phyloP scores from a whole-genome alignment of 192 early-diverging fungal genomes.

The Funneliformis geosporum region DNA sequence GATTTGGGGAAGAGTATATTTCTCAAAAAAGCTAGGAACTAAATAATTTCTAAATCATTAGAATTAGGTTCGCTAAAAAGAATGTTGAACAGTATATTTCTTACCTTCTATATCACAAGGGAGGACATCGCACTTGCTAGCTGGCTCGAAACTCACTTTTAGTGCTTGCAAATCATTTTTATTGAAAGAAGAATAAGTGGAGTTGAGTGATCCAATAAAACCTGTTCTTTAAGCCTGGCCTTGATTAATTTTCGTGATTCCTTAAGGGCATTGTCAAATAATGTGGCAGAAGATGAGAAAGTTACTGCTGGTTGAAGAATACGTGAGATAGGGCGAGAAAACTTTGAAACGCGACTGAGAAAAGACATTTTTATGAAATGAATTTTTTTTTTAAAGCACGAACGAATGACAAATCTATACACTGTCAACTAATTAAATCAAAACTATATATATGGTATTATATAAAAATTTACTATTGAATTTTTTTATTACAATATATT shows the following conservation, averaged over 20 bases:
- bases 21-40: slow-evolving; percentile 18
- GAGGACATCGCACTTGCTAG: neutral
- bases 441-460: too few species aligned
- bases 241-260: neutral
- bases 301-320: neutral
- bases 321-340: neutral
- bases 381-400: too few species aligned
- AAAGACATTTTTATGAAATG: slow-evolving; percentile 6
- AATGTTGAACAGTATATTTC: neutral
- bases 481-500: too few species aligned
- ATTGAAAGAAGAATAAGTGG: neutral
- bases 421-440: too few species aligned
- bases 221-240: neutral
- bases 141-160: slow-evolving; percentile 7
- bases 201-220: neutral
- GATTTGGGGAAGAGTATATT: slow-evolving; percentile 25
- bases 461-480: too few species aligned
- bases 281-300: slow-evolving; percentile 7
- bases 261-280: neutral
- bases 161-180: slow-evolving; percentile 18
- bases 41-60: slow-evolving; percentile 29
- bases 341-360: slow-evolving; percentile 4
- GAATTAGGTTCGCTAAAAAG: neutral
- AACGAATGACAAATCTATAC: too few species aligned
- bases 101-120: slow-evolving; percentile 17